phyloP scores from a whole-genome alignment of 148 eudicot species.

The Arctostaphylos glauca region DNA sequence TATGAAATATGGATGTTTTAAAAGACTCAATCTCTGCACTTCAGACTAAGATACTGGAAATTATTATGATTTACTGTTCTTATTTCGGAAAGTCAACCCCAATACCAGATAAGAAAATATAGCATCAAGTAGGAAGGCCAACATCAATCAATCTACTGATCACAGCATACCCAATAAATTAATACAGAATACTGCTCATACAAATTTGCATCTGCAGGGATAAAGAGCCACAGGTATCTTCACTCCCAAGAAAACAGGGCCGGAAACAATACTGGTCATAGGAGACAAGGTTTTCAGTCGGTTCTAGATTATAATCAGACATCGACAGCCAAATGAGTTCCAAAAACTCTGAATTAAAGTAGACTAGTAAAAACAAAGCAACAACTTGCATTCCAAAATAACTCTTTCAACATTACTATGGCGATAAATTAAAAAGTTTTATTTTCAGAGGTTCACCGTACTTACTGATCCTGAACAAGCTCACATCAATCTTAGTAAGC shows the following conservation, averaged over 20 bases:
- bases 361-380: neutral
- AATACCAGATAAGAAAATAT: neutral
- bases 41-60: constrained; percentile 2
- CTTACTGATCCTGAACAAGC: neutral
- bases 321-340: neutral
- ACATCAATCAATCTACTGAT: neutral
- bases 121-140: neutral
- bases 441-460: neutral
- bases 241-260: neutral
- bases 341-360: neutral
- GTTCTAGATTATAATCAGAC: neutral
- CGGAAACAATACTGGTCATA: neutral
- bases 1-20: neutral
- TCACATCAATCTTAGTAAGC: constrained; percentile 1
- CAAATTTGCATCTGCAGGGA: neutral
- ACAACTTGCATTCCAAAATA: neutral
- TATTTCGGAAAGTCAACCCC: neutral
- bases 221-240: neutral
- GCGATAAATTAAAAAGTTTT: neutral
- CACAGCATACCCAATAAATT: neutral
- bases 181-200: neutral
- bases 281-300: neutral
- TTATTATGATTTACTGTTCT: neutral
- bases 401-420: neutral
- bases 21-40: neutral